Evolutionary conservation across 2,329 filamentous ascomycete species (phyloP).

Genomic region (Alternaria sp.): DNA sequence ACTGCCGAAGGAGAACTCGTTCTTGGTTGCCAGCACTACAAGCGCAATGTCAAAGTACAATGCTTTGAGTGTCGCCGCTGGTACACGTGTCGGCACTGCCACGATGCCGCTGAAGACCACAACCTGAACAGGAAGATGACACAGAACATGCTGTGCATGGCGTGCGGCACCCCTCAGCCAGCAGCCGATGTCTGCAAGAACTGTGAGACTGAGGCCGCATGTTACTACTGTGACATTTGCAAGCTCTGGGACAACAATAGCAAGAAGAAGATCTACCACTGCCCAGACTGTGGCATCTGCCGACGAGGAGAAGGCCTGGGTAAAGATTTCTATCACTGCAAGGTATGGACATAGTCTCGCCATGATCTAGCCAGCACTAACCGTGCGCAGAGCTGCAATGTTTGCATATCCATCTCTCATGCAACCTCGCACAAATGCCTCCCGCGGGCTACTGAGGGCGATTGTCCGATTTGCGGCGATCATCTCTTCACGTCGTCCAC

Average conservation of each 20-base stretch:
- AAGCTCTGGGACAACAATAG: conserved; percentile 97
- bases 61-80: conserved; percentile 89
- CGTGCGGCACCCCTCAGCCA: conserved; percentile 84
- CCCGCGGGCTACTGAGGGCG: conserved; percentile 78
- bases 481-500: conserved; percentile 94
- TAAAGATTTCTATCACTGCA: conserved; percentile 98
- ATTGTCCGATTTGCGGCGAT: conserved; percentile 96
- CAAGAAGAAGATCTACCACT: conserved; percentile 94
- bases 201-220: conserved; percentile 80
- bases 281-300: conserved; percentile 94
- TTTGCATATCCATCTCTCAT: conserved; percentile 90
- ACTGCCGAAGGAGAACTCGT: conserved; percentile 56
- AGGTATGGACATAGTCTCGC: conserved; percentile 65
- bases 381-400: conserved; percentile 70
- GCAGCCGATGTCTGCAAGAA: conserved; percentile 79
- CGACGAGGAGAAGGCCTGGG: conserved; percentile 88
- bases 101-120: conserved; percentile 84
- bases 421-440: conserved; percentile 90
- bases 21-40: conserved; percentile 91
- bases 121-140: conserved; percentile 82
- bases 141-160: conserved; percentile 97
- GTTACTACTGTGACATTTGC: conserved; percentile 93
- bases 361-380: conserved; percentile 30
- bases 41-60: conserved; percentile 94
- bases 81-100: conserved; percentile 96